Percentiles rank a stretch among this genome's conserved stretches.
Conservation (phyloP, 768 basidiomycete species). For the Hypholoma sublateritium region DNA sequence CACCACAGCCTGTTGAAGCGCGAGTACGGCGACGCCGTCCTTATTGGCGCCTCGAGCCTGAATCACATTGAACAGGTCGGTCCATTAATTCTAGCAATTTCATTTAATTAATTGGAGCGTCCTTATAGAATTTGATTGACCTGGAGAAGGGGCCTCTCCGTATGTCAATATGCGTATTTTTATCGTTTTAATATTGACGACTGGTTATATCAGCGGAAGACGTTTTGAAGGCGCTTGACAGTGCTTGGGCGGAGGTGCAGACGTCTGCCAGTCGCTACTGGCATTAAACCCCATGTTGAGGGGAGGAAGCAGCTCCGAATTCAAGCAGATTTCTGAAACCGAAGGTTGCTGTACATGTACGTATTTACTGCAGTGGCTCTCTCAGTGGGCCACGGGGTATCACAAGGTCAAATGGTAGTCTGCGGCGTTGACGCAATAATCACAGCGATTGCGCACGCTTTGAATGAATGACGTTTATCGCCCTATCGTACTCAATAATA, state of each 20-base stretch:
- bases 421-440: neutral
- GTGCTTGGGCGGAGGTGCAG: neutral
- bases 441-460: neutral
- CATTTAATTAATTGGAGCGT: neutral
- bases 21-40: slow-evolving; percentile 48
- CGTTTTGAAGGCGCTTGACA: neutral
- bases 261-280: neutral
- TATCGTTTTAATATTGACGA: neutral
- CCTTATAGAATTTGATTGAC: slow-evolving; percentile 43
- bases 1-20: slow-evolving; percentile 52
- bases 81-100: neutral
- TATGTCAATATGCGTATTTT: slow-evolving; percentile 12
- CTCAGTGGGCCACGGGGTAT: too few relatives aligned
- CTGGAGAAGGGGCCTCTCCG: slow-evolving; percentile 59
- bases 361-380: neutral
- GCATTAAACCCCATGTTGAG: neutral
- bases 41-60: slow-evolving; percentile 64
- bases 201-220: neutral
- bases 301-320: neutral
- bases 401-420: neutral
- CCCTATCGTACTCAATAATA: neutral
- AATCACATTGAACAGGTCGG: slow-evolving; percentile 53
- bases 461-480: too few relatives aligned
- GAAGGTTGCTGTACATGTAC: neutral
- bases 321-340: neutral